Percentiles rank a stretch among this genome's conserved stretches.
phyloP scores from a whole-genome alignment of 2,329 filamentous ascomycete species.

The Diplodia scrobiculata region DNA sequence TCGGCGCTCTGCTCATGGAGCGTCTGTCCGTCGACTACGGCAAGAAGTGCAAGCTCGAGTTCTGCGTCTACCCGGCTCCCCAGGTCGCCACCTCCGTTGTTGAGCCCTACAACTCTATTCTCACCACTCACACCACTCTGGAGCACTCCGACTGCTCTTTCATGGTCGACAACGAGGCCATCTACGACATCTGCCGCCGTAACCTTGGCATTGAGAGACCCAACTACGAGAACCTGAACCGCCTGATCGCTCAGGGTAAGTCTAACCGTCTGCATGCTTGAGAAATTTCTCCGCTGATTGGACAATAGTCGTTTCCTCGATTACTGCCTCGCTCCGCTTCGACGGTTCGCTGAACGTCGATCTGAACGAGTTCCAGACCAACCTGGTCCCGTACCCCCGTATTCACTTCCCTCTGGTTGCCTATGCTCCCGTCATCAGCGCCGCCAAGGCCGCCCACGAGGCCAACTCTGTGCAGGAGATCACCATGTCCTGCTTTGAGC shows the following conservation, averaged over 20 bases:
- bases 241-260: slow-evolving; percentile 64
- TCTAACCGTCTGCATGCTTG: too few species aligned
- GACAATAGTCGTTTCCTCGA: slow-evolving; percentile 65
- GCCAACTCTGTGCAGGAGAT: slow-evolving; percentile 95
- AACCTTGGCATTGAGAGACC: slow-evolving; percentile 71
- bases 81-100: slow-evolving; percentile 70
- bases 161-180: slow-evolving; percentile 73
- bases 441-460: slow-evolving; percentile 78
- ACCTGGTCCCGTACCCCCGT: slow-evolving; percentile 71
- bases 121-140: slow-evolving; percentile 74
- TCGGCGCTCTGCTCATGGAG: slow-evolving; percentile 71
- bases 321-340: slow-evolving; percentile 71
- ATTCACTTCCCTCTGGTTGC: slow-evolving; percentile 75
- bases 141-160: slow-evolving; percentile 81
- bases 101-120: slow-evolving; percentile 73
- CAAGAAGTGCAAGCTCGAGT: slow-evolving; percentile 78
- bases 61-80: slow-evolving; percentile 70
- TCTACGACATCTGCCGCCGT: slow-evolving; percentile 74
- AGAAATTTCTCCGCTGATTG: neutral
- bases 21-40: slow-evolving; percentile 72
- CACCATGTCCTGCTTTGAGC: slow-evolving; percentile 60
- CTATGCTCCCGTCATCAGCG: slow-evolving; percentile 71
- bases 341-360: slow-evolving; percentile 74
- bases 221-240: slow-evolving; percentile 71
- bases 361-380: slow-evolving; percentile 77